Evolutionary conservation across 768 basidiomycete species (phyloP).

Genomic region (Leccinum ochraceum): DNA sequence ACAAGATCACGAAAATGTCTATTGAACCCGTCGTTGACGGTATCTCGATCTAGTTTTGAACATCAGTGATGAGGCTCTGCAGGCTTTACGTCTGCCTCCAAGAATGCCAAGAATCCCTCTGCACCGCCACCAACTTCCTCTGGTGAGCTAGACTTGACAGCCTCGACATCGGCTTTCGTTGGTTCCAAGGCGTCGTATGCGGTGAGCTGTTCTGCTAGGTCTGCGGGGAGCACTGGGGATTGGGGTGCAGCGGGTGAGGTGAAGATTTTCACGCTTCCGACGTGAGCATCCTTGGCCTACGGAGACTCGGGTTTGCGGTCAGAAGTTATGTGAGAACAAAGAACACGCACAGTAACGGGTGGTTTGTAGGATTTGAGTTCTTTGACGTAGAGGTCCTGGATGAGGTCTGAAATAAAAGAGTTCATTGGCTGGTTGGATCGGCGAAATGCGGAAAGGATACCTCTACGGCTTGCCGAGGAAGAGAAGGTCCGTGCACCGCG

Average conservation of each 20-base stretch:
- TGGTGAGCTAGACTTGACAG: constrained; percentile 29
- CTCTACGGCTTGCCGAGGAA: constrained; percentile 63
- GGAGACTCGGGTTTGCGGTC: not conserved
- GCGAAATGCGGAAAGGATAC: constrained; percentile 41
- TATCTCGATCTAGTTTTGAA: constrained; percentile 15
- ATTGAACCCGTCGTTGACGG: constrained; percentile 13
- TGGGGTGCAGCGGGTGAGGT: constrained; percentile 71
- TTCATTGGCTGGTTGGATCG: constrained; percentile 14
- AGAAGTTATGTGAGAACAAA: not conserved
- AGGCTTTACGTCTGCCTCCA: constrained; percentile 79
- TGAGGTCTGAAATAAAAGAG: constrained; percentile 10
- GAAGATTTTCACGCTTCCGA: constrained; percentile 84
- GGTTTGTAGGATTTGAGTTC: not conserved
- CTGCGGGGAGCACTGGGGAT: constrained; percentile 71
- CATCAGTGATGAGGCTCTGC: constrained; percentile 56
- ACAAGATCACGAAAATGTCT: constrained; percentile 14
- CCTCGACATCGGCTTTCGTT: constrained; percentile 45
- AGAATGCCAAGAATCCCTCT: constrained; percentile 75
- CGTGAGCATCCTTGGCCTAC: constrained; percentile 88
- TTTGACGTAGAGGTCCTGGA: not conserved
- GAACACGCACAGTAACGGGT: constrained; percentile 54
- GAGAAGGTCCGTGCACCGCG: constrained; percentile 60
- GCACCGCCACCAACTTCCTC: constrained; percentile 47
- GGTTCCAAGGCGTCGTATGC: constrained; percentile 87
- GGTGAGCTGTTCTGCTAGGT: constrained; percentile 86